These are phyloP conservation scores for Spiraea crenata DNA, from an alignment of 331 rosid genomes.

Conservation along the genomic window DNA sequence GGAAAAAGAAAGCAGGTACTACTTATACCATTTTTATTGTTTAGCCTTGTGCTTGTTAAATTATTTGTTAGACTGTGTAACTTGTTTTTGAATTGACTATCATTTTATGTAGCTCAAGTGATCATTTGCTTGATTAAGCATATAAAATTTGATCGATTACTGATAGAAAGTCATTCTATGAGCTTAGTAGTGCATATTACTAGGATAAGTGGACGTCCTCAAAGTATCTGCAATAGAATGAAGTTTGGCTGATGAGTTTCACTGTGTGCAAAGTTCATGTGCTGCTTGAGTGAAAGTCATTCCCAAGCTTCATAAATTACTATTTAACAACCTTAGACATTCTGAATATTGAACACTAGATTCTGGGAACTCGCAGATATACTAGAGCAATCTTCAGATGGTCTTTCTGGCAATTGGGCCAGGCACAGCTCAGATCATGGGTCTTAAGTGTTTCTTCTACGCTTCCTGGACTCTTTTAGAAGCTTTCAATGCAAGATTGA, in stretches of 20 bases:
- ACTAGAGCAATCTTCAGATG: constrained; percentile 60
- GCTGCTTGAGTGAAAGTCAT: constrained; percentile 18
- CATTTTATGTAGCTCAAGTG: not conserved
- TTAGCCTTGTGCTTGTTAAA: constrained; percentile 15
- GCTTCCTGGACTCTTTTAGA: constrained; percentile 48
- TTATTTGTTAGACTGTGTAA: not conserved
- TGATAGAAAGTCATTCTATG: not conserved
- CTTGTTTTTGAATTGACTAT: not conserved
- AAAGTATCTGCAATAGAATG: not conserved
- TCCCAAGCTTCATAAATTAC: constrained; percentile 37
- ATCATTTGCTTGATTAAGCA: not conserved
- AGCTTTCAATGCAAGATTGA: constrained; percentile 52
- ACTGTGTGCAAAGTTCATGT: not conserved
- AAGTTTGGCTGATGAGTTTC: not conserved
- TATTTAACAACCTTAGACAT: constrained; percentile 37
- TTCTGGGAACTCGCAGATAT: constrained; percentile 78
- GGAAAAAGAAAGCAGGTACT: constrained; percentile 76
- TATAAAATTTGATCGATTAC: not conserved
- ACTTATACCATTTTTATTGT: constrained; percentile 14
- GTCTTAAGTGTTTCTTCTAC: constrained; percentile 52
- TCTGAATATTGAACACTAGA: constrained; percentile 59
- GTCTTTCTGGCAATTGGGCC: constrained; percentile 76
- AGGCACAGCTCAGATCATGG: constrained; percentile 59
- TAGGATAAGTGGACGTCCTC: not conserved
- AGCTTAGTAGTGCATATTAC: not conserved